These are phyloP conservation scores for Noccaea caerulescens DNA, from an alignment of 345 rosid species.

Conservation along the genomic window DNA sequence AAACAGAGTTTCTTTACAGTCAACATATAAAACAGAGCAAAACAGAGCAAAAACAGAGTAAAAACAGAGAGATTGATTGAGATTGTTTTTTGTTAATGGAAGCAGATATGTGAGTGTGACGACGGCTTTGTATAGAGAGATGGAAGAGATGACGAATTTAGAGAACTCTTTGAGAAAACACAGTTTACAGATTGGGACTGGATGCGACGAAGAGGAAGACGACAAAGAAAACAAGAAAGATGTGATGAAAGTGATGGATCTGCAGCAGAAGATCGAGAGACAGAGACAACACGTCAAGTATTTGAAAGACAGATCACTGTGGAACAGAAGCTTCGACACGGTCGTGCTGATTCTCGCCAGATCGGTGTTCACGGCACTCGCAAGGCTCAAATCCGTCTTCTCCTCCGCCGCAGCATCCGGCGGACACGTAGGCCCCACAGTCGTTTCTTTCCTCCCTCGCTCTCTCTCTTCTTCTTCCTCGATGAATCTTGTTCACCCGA, in stretches of 20 bases:
- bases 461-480: slow-evolving; percentile 80
- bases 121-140: slow-evolving; percentile 69
- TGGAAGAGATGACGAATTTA: slow-evolving; percentile 70
- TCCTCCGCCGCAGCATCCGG: slow-evolving; percentile 37
- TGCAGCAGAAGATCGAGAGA: slow-evolving; percentile 66
- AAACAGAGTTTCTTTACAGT: not conserved
- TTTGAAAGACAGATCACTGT: slow-evolving; percentile 78
- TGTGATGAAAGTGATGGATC: slow-evolving; percentile 62
- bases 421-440: slow-evolving; percentile 45
- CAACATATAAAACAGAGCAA: not conserved
- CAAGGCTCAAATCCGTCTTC: slow-evolving; percentile 73
- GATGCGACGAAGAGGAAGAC: slow-evolving; percentile 36
- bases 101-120: slow-evolving; percentile 66
- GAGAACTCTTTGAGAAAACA: slow-evolving; percentile 63
- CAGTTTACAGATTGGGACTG: slow-evolving; percentile 41
- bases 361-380: slow-evolving; percentile 71
- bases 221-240: slow-evolving; percentile 37
- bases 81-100: slow-evolving; percentile 22
- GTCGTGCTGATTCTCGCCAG: slow-evolving; percentile 61
- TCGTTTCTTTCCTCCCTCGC: slow-evolving; percentile 60
- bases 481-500: slow-evolving; percentile 73
- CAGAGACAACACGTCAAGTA: slow-evolving; percentile 81
- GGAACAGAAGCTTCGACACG: slow-evolving; percentile 81
- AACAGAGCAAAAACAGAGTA: slow-evolving; percentile 22
- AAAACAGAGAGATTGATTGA: slow-evolving; percentile 28